These are phyloP conservation scores for Penicillium egyptiacum DNA, from an alignment of 495 filamentous ascomycete species.

Conservation along the genomic window DNA sequence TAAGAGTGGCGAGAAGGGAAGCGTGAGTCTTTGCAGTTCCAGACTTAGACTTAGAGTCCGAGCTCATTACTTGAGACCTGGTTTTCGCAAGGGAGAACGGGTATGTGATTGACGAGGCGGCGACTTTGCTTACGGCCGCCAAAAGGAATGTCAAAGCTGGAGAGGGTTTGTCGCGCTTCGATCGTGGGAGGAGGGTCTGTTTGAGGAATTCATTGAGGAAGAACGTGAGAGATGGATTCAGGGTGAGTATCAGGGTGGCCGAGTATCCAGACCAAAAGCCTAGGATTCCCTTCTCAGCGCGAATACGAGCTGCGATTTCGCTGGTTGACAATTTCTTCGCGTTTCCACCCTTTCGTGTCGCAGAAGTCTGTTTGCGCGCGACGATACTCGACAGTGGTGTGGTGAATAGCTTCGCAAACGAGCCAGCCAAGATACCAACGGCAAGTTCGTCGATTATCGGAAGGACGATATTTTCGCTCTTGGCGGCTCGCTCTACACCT, in stretches of 20 bases:
- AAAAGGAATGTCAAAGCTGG: slow-evolving; percentile 64
- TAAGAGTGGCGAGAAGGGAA: slow-evolving; percentile 18
- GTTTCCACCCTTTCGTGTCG: slow-evolving; percentile 37
- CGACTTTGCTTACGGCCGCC: slow-evolving; percentile 77
- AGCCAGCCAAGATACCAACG: slow-evolving; percentile 75
- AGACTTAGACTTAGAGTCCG: background rate
- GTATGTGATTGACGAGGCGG: slow-evolving; percentile 79
- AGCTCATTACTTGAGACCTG: slow-evolving; percentile 59
- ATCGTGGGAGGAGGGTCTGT: slow-evolving; percentile 52
- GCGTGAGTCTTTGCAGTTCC: slow-evolving; percentile 8
- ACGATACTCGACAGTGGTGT: slow-evolving; percentile 84
- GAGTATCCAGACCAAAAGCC: slow-evolving; percentile 94
- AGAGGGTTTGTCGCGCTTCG: slow-evolving; percentile 53
- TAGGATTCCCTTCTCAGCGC: slow-evolving; percentile 65
- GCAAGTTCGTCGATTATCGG: slow-evolving; percentile 70
- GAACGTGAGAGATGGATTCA: slow-evolving; percentile 87
- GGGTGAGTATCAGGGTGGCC: slow-evolving; percentile 72
- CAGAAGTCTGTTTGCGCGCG: slow-evolving; percentile 73
- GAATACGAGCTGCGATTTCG: slow-evolving; percentile 64
- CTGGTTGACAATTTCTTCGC: slow-evolving; percentile 33
- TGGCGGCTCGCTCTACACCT: slow-evolving; percentile 33
- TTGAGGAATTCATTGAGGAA: slow-evolving; percentile 74
- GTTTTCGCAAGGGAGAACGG: slow-evolving; percentile 83
- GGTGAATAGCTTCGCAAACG: slow-evolving; percentile 74
- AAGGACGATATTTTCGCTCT: slow-evolving; percentile 50